Base-by-base conservation (phyloP, 2,329 filamentous ascomycete species). In the Lachnellula arida region DNA sequence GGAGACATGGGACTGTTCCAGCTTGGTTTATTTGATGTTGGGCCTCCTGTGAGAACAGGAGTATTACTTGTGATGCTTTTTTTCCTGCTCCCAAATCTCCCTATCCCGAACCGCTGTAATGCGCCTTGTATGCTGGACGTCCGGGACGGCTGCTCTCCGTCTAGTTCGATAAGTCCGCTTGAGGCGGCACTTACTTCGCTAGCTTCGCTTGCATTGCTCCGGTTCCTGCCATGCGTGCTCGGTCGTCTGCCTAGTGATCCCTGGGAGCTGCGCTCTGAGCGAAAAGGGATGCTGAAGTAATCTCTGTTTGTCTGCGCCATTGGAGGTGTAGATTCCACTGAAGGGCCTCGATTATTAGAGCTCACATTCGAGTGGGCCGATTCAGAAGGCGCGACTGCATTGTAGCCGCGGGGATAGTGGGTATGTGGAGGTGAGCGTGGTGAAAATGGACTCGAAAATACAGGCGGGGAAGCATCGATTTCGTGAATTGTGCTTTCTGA, bases 41-140 rank as follows among this genome's bases (percentile, higher is more conserved):
- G 52, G 6, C 52, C 44, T 17, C 52, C 56, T 11, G 46, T 55
- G 6, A 58, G 34, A 25, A 28, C 49, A 8, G 22, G 19, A 9
- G 28, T n/a, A 40, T 48, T 23, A n/a, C 32, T 46, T 43, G 44
- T 40, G 5, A 12, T n/a, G 37, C 46, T 51, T 44, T 17, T 49
- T 46, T 12, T 32, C 39, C 54, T 52, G 9, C 49, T 57, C 0
- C 57, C 35, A 19, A 60, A 56, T 5, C 59, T 46, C 4, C 59
- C 79, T 75, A 51, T 75, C n/a, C 59, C 55, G 22, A 66, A 19
- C 2, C 57, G 55, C 44, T 57, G 54, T 12, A 62, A 34, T 8
- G 56, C 50, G 23, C 54, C 23, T 2, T 56, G 49, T 5, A 64
- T 44, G 25, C 58, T 56, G 2, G 51, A 57, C 15, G 48, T 48